These are phyloP conservation scores for Clonostachys chloroleuca DNA, from an alignment of 2,329 filamentous ascomycete genomes.

Conservation along the genomic window DNA sequence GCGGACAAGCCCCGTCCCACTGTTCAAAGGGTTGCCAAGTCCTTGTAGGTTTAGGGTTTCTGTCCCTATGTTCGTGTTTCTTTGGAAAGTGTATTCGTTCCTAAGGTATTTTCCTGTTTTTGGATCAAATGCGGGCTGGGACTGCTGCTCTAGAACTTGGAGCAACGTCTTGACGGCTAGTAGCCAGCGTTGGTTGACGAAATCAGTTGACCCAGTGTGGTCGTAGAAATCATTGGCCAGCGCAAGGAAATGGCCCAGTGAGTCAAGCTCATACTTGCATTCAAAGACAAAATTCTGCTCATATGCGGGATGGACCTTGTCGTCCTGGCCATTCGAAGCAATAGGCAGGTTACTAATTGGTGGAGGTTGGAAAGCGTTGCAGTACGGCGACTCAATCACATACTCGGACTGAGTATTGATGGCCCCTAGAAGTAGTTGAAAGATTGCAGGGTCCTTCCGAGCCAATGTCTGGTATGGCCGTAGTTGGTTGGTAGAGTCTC, in stretches of 20 bases:
- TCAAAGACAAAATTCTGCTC: conserved; percentile 86
- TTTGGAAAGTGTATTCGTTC: conserved; percentile 86
- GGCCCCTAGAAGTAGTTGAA: conserved; percentile 79
- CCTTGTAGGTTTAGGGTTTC: conserved; percentile 83
- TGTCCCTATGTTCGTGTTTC: conserved; percentile 75
- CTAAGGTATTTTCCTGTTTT: conserved; percentile 57
- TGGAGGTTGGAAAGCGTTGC: conserved; percentile 96
- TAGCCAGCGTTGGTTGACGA: conserved; percentile 76
- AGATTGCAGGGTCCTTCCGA: conserved; percentile 73
- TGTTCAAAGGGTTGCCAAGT: conserved; percentile 85
- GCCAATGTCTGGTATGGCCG: conserved; percentile 84
- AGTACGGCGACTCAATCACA: conserved; percentile 92
- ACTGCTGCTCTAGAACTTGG: conserved; percentile 71
- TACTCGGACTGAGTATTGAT: conserved; percentile 97
- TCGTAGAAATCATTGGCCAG: conserved; percentile 83
- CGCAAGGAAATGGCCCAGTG: conserved; percentile 84
- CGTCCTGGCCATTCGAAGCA: conserved; percentile 75
- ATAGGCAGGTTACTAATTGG: conserved; percentile 71
- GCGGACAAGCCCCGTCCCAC: conserved; percentile 78
- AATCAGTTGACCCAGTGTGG: conserved; percentile 72
- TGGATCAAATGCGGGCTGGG: conserved; percentile 72
- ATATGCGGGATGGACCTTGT: conserved; percentile 81
- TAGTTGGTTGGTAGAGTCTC: conserved; percentile 91
- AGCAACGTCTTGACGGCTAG: conserved; percentile 72
- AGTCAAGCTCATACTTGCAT: conserved; percentile 98